These are phyloP conservation scores for Teunomyces kruisii DNA, from an alignment of 805 yeast genomes.

Conservation along the genomic window DNA sequence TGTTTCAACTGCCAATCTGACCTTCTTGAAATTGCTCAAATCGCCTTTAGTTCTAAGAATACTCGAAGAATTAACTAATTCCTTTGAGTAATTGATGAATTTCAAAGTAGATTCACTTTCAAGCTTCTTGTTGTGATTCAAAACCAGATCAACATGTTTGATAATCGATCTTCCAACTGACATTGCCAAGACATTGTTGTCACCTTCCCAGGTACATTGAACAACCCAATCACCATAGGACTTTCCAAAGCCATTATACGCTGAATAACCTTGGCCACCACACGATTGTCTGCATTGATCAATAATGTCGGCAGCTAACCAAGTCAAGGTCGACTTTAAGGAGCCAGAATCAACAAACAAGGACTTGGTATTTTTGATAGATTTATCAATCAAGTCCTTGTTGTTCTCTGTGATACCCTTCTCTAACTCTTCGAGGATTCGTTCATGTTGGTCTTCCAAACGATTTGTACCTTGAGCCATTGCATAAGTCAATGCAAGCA, in stretches of 20 bases:
- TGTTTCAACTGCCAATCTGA: constrained; percentile 30
- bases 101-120: constrained; percentile 22
- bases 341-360: constrained; percentile 46
- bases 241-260: constrained; percentile 46
- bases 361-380: constrained; percentile 40
- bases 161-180: constrained; percentile 42
- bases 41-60: constrained; percentile 16
- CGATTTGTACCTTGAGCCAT: constrained; percentile 39
- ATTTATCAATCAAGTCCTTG: constrained; percentile 26
- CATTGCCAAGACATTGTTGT: constrained; percentile 44
- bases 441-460: constrained; percentile 33
- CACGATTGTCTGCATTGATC: constrained; percentile 46
- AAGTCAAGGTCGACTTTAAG: constrained; percentile 44
- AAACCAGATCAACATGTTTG: constrained; percentile 28
- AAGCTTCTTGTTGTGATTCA: constrained; percentile 30
- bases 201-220: constrained; percentile 52
- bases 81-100: constrained; percentile 29
- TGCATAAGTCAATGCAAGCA: constrained; percentile 40
- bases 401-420: constrained; percentile 35
- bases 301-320: constrained; percentile 43
- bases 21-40: constrained; percentile 14
- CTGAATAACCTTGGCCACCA: constrained; percentile 49
- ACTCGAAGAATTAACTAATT: constrained; percentile 7
- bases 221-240: constrained; percentile 47
- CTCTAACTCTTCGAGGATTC: constrained; percentile 34